Conservation (phyloP, 2,329 filamentous ascomycete species). For the Pseudogymnoascus sp. region DNA sequence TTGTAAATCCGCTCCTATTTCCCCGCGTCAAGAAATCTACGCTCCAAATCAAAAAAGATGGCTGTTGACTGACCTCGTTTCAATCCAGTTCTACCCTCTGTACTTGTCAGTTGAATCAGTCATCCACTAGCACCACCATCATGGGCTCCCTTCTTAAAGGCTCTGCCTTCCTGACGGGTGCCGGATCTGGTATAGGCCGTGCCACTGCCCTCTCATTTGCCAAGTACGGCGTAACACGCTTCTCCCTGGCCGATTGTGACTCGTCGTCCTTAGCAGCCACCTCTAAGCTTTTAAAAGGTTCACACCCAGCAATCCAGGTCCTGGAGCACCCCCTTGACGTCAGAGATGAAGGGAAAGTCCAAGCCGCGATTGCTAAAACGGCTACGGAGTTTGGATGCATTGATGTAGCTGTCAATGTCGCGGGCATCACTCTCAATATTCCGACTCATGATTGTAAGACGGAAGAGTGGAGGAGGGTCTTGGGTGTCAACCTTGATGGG, state of each 20-base stretch:
- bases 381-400: slow-evolving; percentile 42
- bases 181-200: slow-evolving; percentile 41
- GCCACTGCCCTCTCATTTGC: slow-evolving; percentile 39
- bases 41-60: not conserved
- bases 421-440: slow-evolving; percentile 37
- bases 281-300: slow-evolving; percentile 27
- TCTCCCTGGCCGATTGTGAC: slow-evolving; percentile 41
- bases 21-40: not conserved
- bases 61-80: not conserved
- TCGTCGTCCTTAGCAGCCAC: slow-evolving; percentile 26
- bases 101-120: not conserved
- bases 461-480: slow-evolving; percentile 40
- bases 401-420: slow-evolving; percentile 48
- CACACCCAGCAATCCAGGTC: slow-evolving; percentile 34
- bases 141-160: slow-evolving; percentile 36
- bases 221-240: slow-evolving; percentile 37
- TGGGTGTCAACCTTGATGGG: slow-evolving; percentile 47
- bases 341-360: slow-evolving; percentile 34
- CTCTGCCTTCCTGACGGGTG: slow-evolving; percentile 41
- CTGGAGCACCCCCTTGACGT: slow-evolving; percentile 39
- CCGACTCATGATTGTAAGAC: slow-evolving; percentile 39
- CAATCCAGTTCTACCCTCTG: not conserved
- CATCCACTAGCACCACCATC: not conserved
- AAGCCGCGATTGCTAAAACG: slow-evolving; percentile 33
- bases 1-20: not conserved